Base-by-base conservation (phyloP, 345 rosid genomes). In the Pugionium cornutum region DNA sequence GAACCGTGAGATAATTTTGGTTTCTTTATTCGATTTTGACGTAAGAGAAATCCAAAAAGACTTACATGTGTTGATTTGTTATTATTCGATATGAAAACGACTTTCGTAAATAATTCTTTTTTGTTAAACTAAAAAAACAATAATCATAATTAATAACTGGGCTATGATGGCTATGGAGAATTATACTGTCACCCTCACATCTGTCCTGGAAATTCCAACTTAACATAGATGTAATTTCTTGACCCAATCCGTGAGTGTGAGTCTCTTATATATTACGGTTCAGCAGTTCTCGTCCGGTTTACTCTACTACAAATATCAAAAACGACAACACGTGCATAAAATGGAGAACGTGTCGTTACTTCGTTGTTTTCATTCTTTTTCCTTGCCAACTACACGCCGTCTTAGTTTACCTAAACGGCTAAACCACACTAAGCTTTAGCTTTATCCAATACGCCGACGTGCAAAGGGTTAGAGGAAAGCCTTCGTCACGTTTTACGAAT, bases 241-340 rank as follows among this genome's bases (percentile, higher is more conserved):
- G 18, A 18, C 18, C 18, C 18, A 18, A 0, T 18, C 18, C 18
- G 18, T 18, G 18, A 18, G 18, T 18, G 18, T 18, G 18, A 18
- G 18, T 18, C 18, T 18, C 18, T 18, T 18, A 18, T 18, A 18
- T 18, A 18, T 18, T 18, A 18, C 18, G 67, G 61, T 52, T 59
- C 8, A 52, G 29, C 36, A 53, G 6, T 9, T 54, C 18, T 18
- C 18, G 18, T 39, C 64, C 49, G 69, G 75, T 63, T 71, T 55
- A 63, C 64, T 55, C 75, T 63, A 30, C 64, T 2, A 53, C 27
- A 47, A 7, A 25, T 9, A 54, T 47, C 57, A 54, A 62, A 62
- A 63, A 71, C 53, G 28, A 62, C 64, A 54, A 40, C 69, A 55
- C 64, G 65, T 71, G 70, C 46, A n/a, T 56, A 26, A 55, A 40